These are phyloP conservation scores for Bipolaris bicolor DNA, from an alignment of 2,329 filamentous ascomycete species.

Conservation along the genomic window DNA sequence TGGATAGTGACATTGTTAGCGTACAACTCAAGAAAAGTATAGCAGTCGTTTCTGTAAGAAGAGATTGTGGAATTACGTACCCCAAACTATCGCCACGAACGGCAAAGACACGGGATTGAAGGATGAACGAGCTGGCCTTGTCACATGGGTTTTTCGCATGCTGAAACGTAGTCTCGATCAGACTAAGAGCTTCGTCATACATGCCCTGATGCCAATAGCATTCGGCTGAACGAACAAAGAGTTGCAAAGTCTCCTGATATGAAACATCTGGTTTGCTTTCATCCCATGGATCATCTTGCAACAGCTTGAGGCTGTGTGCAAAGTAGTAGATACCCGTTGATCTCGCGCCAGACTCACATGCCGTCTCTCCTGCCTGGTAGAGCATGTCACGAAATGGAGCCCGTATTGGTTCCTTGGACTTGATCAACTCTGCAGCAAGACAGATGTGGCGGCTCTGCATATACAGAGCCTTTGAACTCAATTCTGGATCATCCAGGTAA, in stretches of 20 bases:
- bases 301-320: slow-evolving; percentile 73
- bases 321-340: slow-evolving; percentile 85
- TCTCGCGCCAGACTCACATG: slow-evolving; percentile 81
- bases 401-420: slow-evolving; percentile 64
- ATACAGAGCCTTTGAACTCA: slow-evolving; percentile 62
- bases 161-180: slow-evolving; percentile 73
- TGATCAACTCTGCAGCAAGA: slow-evolving; percentile 76
- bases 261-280: slow-evolving; percentile 72
- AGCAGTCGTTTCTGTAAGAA: neutral
- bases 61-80: slow-evolving; percentile 1
- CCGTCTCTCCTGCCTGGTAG: slow-evolving; percentile 76
- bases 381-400: slow-evolving; percentile 75
- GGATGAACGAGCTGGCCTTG: slow-evolving; percentile 81
- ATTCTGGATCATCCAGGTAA: slow-evolving; percentile 61
- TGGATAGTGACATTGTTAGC: neutral
- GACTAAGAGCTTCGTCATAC: slow-evolving; percentile 67
- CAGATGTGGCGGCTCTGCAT: slow-evolving; percentile 82
- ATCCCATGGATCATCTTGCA: slow-evolving; percentile 81
- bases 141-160: slow-evolving; percentile 75
- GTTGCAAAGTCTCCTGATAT: slow-evolving; percentile 80
- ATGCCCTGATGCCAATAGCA: slow-evolving; percentile 81
- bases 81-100: slow-evolving; percentile 72
- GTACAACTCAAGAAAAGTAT: neutral
- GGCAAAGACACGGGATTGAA: slow-evolving; percentile 79
- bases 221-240: slow-evolving; percentile 77